Evolutionary conservation across 192 early-diverging fungal genomes (phyloP).

Genomic region (Gigaspora rosea): DNA sequence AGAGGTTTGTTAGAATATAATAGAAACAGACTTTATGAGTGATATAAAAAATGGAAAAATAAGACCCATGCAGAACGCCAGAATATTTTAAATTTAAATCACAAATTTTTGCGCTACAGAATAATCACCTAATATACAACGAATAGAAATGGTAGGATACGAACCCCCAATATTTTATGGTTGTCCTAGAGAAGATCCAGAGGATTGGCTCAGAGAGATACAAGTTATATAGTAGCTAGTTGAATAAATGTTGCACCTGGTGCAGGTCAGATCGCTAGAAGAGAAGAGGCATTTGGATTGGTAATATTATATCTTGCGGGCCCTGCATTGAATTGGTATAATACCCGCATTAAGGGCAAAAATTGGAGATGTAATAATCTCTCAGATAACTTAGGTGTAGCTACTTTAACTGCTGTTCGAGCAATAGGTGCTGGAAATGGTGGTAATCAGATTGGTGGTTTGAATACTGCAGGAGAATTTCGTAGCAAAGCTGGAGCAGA

Average conservation of each 20-base stretch:
- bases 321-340: not conserved
- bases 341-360: not conserved
- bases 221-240: too few relatives aligned
- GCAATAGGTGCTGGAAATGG: not conserved
- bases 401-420: not conserved
- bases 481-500: not conserved
- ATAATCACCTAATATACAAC: too few relatives aligned
- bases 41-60: too few relatives aligned
- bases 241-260: too few relatives aligned
- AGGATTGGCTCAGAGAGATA: too few relatives aligned
- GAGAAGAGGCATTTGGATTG: slow-evolving; percentile 1
- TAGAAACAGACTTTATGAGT: too few relatives aligned
- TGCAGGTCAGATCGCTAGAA: not conserved
- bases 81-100: too few relatives aligned
- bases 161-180: too few relatives aligned
- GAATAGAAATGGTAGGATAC: too few relatives aligned
- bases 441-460: slow-evolving; percentile 5
- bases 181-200: too few relatives aligned
- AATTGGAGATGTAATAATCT: slow-evolving; percentile 7
- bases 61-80: too few relatives aligned
- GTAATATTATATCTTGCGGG: not conserved
- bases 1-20: too few relatives aligned
- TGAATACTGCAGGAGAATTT: not conserved
- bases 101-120: not conserved
- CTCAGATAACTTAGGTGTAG: not conserved